Conservation (phyloP, 768 basidiomycete species). For the Nevesoporus exiguus region DNA sequence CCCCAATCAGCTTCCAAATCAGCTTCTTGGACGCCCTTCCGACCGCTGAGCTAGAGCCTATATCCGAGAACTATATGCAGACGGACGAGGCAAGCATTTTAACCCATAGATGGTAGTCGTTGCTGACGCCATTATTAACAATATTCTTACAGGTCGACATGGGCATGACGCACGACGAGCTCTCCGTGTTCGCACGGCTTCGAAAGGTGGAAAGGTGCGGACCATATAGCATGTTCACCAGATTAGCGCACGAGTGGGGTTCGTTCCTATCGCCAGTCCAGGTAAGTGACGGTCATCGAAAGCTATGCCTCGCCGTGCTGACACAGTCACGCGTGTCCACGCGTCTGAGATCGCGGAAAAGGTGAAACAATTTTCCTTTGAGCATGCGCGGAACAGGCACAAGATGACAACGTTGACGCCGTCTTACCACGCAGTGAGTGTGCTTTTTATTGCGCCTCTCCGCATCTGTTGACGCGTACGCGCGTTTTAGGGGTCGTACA, state of each 20-base stretch:
- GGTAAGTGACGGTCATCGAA: constrained; percentile 37
- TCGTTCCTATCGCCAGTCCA: constrained; percentile 75
- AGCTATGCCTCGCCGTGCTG: neutral
- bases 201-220: constrained; percentile 97
- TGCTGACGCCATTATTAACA: too few relatives aligned
- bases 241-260: constrained; percentile 93
- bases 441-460: too few relatives aligned
- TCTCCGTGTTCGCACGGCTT: constrained; percentile 89
- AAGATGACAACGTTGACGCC: constrained; percentile 99
- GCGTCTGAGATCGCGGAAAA: constrained; percentile 77
- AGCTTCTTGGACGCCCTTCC: constrained; percentile 92
- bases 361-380: constrained; percentile 96
- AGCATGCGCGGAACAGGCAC: constrained; percentile 93
- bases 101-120: too few relatives aligned
- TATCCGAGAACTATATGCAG: constrained; percentile 91
- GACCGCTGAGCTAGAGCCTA: constrained; percentile 95
- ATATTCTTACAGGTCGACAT: constrained; percentile 70
- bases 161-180: constrained; percentile 99
- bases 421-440: constrained; percentile 87
- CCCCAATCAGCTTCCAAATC: neutral
- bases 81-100: constrained; percentile 72
- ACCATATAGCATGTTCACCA: constrained; percentile 96
- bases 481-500: constrained; percentile 77
- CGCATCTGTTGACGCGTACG: neutral
- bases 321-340: neutral